Evolutionary conservation across 495 filamentous ascomycete species (phyloP).

Genomic region (Niebla homalea): DNA sequence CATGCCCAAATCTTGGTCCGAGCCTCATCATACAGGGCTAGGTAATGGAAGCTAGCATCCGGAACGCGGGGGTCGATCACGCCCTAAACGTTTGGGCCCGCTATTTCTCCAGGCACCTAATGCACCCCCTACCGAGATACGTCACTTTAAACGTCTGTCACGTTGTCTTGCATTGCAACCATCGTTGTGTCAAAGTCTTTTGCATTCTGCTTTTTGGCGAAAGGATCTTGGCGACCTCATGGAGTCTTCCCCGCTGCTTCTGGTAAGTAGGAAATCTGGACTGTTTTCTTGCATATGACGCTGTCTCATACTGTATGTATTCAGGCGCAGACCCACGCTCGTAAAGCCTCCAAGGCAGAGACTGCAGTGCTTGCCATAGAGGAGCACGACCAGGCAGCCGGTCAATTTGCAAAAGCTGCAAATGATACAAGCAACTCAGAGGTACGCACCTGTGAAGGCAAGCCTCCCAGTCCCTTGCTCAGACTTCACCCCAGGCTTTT

Average conservation of each 20-base stretch:
- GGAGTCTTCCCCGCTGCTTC: slow-evolving; percentile 47
- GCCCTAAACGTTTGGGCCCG: too few relatives aligned
- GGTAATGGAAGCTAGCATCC: too few relatives aligned
- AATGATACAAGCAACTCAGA: slow-evolving; percentile 63
- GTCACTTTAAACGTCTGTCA: too few relatives aligned
- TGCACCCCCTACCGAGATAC: too few relatives aligned
- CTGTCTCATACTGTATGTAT: background rate
- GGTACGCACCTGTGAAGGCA: slow-evolving; percentile 25
- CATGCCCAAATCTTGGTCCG: too few relatives aligned
- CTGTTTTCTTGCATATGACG: slow-evolving; percentile 10
- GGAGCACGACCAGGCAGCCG: slow-evolving; percentile 80
- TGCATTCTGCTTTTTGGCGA: too few relatives aligned
- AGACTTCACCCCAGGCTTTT: slow-evolving; percentile 41
- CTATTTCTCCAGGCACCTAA: too few relatives aligned
- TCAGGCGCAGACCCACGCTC: slow-evolving; percentile 80
- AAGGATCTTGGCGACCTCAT: slow-evolving; percentile 20
- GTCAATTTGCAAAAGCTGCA: slow-evolving; percentile 74
- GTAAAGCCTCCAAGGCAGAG: slow-evolving; percentile 52
- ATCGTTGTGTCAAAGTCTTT: too few relatives aligned
- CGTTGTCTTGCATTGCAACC: too few relatives aligned
- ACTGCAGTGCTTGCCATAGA: slow-evolving; percentile 60
- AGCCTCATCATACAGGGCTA: too few relatives aligned
- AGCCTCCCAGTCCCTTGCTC: background rate
- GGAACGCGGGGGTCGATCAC: too few relatives aligned
- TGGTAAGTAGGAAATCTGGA: slow-evolving; percentile 29